Evolutionary conservation across 2,329 filamentous ascomycete species (phyloP).

Genomic region (Aspergillus costaricaensis): DNA sequence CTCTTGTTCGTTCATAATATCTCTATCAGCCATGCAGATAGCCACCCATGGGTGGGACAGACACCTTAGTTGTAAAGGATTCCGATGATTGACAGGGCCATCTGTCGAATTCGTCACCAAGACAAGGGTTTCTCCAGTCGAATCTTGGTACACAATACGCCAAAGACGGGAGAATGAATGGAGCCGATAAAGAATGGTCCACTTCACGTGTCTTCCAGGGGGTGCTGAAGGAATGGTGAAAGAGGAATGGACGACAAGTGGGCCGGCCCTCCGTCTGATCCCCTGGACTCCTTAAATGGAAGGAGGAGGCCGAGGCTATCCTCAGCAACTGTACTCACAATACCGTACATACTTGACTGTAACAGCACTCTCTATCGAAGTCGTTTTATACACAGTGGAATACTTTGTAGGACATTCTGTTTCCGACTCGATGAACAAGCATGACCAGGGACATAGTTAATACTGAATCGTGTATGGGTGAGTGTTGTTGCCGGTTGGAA

Average conservation of each 20-base stretch:
- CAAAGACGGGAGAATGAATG: slow-evolving; percentile 20
- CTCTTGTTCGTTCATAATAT: slow-evolving; percentile 9
- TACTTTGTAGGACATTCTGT: too few relatives aligned
- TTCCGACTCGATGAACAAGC: too few relatives aligned
- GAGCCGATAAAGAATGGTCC: slow-evolving; percentile 17
- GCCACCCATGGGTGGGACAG: slow-evolving; percentile 3
- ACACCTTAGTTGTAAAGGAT: background rate
- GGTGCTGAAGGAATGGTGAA: slow-evolving; percentile 3
- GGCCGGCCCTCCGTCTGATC: background rate
- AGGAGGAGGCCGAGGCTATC: slow-evolving; percentile 7
- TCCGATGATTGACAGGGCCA: slow-evolving; percentile 4
- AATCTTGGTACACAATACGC: slow-evolving; percentile 24
- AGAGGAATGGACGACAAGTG: slow-evolving; percentile 1
- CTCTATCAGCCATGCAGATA: slow-evolving; percentile 16
- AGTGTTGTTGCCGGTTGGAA: too few relatives aligned
- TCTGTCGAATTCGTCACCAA: slow-evolving; percentile 17
- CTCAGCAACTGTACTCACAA: slow-evolving; percentile 1
- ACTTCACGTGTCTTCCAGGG: slow-evolving; percentile 17
- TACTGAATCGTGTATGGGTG: too few relatives aligned
- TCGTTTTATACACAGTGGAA: too few relatives aligned
- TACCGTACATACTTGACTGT: background rate
- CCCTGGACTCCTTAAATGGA: slow-evolving; percentile 12
- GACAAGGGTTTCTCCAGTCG: slow-evolving; percentile 19
- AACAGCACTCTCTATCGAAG: too few relatives aligned
- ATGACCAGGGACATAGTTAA: too few relatives aligned